Conservation (phyloP, 1,284 basidiomycete genomes). For the Ustilago trichophora region DNA sequence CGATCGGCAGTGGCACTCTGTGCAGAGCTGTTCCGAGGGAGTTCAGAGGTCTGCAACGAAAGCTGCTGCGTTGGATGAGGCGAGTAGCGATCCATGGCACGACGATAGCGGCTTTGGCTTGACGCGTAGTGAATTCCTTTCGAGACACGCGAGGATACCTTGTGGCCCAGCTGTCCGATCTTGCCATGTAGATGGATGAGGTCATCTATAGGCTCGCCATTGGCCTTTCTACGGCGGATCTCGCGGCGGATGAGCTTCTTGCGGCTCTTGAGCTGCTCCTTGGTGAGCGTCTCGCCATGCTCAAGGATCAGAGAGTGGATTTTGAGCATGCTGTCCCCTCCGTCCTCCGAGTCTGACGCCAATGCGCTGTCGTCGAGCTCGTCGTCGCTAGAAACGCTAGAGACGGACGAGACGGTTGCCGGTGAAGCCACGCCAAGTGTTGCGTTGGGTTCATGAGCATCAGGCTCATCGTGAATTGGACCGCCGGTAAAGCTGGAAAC, state of each 20-base stretch:
- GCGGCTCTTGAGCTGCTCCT: conserved; percentile 43
- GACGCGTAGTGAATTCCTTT: conserved; percentile 55
- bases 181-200: conserved; percentile 26
- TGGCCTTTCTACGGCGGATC: conserved; percentile 43
- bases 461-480: conserved; percentile 26
- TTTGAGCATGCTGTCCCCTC: conserved; percentile 17
- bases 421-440: background rate
- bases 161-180: conserved; percentile 29
- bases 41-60: conserved; percentile 26
- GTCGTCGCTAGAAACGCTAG: conserved; percentile 30
- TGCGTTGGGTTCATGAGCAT: conserved; percentile 18
- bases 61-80: conserved; percentile 34
- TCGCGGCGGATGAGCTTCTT: conserved; percentile 50
- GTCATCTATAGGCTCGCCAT: conserved; percentile 34
- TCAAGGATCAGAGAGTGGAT: conserved; percentile 33
- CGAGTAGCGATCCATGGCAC: conserved; percentile 60
- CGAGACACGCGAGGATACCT: conserved; percentile 39
- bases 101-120: conserved; percentile 52
- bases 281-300: conserved; percentile 51
- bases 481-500: conserved; percentile 27
- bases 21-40: conserved; percentile 17
- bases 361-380: conserved; percentile 28
- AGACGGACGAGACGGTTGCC: conserved; percentile 16
- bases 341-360: conserved; percentile 18
- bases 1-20: conserved; percentile 11